Percentiles rank a stretch among this genome's conserved stretches.
These are phyloP conservation scores for Aspergillus latus DNA, from an alignment of 2,329 filamentous ascomycete species.

Conservation along the genomic window DNA sequence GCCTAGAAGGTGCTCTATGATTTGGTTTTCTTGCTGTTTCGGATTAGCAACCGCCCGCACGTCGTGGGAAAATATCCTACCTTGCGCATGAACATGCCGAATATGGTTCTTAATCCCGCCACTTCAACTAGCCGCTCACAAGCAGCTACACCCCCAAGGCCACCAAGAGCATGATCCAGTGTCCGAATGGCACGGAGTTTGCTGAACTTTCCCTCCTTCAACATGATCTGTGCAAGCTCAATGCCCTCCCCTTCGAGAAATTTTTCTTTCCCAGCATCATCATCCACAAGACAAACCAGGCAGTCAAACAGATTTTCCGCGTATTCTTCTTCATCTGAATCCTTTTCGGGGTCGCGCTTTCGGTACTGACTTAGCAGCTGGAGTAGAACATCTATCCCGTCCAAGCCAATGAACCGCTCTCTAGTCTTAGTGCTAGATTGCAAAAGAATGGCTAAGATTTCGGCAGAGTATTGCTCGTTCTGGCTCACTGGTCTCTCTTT, in stretches of 20 bases:
- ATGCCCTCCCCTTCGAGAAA: conserved; percentile 89
- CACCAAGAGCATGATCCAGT: conserved; percentile 75
- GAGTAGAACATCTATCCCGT: conserved; percentile 76
- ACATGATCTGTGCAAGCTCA: conserved; percentile 87
- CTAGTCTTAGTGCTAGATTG: conserved; percentile 71
- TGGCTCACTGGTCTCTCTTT: conserved; percentile 71
- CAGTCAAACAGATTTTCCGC: conserved; percentile 92
- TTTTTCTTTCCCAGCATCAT: conserved; percentile 70
- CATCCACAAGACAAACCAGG: conserved; percentile 76
- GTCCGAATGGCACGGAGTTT: conserved; percentile 75
- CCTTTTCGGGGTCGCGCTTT: conserved; percentile 79
- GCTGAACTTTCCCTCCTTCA: conserved; percentile 82
- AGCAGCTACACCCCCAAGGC: conserved; percentile 58
- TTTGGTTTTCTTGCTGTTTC: conserved; percentile 59
- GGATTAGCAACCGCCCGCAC: neutral
- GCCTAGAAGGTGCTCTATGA: conserved; percentile 76
- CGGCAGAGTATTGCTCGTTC: conserved; percentile 93
- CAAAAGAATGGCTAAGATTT: conserved; percentile 84
- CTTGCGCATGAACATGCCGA: conserved; percentile 85
- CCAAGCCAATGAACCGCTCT: conserved; percentile 59
- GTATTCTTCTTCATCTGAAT: conserved; percentile 88
- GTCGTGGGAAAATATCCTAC: conserved; percentile 24
- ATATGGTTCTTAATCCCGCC: conserved; percentile 79
- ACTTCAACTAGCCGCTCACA: conserved; percentile 78
- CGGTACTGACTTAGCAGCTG: conserved; percentile 83